phyloP scores from a whole-genome alignment of 2,329 filamentous ascomycete species.

The Fusarium nisikadoi region DNA sequence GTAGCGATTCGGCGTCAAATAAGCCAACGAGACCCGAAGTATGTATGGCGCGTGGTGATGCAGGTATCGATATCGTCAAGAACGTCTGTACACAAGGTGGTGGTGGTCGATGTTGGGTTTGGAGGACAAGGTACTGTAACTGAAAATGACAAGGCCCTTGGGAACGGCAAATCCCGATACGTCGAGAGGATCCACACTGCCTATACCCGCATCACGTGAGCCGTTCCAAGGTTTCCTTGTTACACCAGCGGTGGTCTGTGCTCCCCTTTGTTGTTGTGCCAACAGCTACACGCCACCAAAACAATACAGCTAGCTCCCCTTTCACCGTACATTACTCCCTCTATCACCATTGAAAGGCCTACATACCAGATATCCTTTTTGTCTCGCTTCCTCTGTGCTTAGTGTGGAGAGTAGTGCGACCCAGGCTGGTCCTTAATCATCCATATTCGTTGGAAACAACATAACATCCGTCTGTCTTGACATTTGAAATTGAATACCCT shows the following conservation, averaged over 20 bases:
- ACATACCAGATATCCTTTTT: constrained; percentile 8
- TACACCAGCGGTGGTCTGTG: neutral
- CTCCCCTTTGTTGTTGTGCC: constrained; percentile 25
- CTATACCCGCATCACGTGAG: constrained; percentile 43
- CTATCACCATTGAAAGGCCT: constrained; percentile 28
- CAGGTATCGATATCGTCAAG: constrained; percentile 45
- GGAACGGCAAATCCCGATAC: constrained; percentile 47
- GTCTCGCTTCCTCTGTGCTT: constrained; percentile 32
- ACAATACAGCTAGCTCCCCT: constrained; percentile 29
- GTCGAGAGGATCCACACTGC: constrained; percentile 12
- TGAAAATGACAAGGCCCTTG: constrained; percentile 47
- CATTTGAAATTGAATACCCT: constrained; percentile 16
- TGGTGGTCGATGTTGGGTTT: constrained; percentile 45
- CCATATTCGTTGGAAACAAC: constrained; percentile 8
- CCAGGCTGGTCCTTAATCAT: constrained; percentile 38
- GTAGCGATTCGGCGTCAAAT: constrained; percentile 38
- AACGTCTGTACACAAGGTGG: constrained; percentile 38
- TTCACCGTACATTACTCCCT: constrained; percentile 14
- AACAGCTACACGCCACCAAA: constrained; percentile 36
- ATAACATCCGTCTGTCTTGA: neutral
- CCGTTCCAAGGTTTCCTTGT: neutral
- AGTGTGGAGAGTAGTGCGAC: constrained; percentile 30
- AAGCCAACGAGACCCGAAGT: constrained; percentile 24
- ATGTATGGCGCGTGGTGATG: constrained; percentile 38
- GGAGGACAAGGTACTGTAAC: constrained; percentile 48